These are phyloP conservation scores for Keqinozyma sinolaborantium DNA, from an alignment of 1,139 yeast genomes.

Conservation along the genomic window DNA sequence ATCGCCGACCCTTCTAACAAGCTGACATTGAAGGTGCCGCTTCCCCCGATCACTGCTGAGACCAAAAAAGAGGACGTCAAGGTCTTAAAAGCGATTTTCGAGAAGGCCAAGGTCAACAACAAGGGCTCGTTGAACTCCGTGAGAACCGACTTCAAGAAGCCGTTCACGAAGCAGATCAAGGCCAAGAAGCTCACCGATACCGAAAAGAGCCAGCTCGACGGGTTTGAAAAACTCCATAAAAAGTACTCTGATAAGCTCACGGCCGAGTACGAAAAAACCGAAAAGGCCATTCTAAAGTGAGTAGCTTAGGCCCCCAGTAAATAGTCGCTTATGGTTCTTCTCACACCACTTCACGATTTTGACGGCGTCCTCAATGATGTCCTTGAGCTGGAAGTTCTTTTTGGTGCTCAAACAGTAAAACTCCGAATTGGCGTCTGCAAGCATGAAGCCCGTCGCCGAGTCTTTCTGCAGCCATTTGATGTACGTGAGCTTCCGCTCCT, in stretches of 20 bases:
- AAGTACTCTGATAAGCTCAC: constrained; percentile 55
- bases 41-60: constrained; percentile 76
- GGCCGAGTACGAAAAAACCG: constrained; percentile 58
- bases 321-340: constrained; percentile 30
- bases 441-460: constrained; percentile 34
- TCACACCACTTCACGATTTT: constrained; percentile 40
- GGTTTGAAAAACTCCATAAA: constrained; percentile 68
- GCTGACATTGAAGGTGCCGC: constrained; percentile 68
- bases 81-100: constrained; percentile 59
- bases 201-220: constrained; percentile 49
- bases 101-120: constrained; percentile 56
- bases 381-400: constrained; percentile 20
- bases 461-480: constrained; percentile 18
- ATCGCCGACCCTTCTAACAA: constrained; percentile 69
- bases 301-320: constrained; percentile 21
- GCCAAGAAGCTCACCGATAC: constrained; percentile 54
- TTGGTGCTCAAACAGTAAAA: constrained; percentile 37
- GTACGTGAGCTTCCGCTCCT: constrained; percentile 31
- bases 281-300: constrained; percentile 35
- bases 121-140: constrained; percentile 48
- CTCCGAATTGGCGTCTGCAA: constrained; percentile 32
- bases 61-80: constrained; percentile 57
- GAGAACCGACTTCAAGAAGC: constrained; percentile 61
- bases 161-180: constrained; percentile 43
- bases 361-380: constrained; percentile 29